Base-by-base conservation (phyloP, 768 basidiomycete genomes). In the Jaapia argillacea region DNA sequence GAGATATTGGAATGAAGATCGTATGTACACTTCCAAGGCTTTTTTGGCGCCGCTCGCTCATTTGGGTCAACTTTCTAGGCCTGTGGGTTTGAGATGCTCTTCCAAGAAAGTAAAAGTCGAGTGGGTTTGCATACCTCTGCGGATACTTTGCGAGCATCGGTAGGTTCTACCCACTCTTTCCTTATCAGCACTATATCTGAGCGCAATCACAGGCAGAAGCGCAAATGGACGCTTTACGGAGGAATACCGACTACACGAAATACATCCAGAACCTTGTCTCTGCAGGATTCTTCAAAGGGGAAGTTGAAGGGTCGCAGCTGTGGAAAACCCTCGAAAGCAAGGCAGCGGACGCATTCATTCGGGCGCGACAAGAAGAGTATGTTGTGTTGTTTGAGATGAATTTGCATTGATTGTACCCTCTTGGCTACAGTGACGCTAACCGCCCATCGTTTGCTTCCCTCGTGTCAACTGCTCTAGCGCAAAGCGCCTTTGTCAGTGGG, bases 51-150 rank as follows among this genome's bases (percentile, higher is more conserved):
- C 36, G 24, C 5, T 24, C 28, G 20, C 12, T 39, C 21, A n/a
- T 25, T 18, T 36, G n/a, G n/a, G n/a, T n/a, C n/a, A n/a, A n/a
- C n/a, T n/a, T n/a, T n/a, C 5, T 54, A 93, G 84, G 81, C 91
- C 2, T 89, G 89, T 49, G 96, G 96, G 1, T 97, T 97, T 48
- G 96, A 99, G 66, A 99, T 98, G 73, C 72, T 96, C 31, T 97
- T 86, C 58, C 81, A 86, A 57, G 91, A 91, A 57, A 83, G 76
- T 46, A 82, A 85, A 60, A 66, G 72, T 38, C 75, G 76, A 33
- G 62, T 64, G 45, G 68, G 69, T 31, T 56, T 50, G 16, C 65
- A 58, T 40, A 51, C 56, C 54, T 58, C 64, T 2, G 48, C 59
- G 24, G 71, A 73, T 43, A 61, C 54, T 28, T 48, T 62, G 4